Percentiles rank a stretch among this genome's conserved stretches.
Conservation (phyloP, 345 rosid genomes). For the Gossypium turneri region DNA sequence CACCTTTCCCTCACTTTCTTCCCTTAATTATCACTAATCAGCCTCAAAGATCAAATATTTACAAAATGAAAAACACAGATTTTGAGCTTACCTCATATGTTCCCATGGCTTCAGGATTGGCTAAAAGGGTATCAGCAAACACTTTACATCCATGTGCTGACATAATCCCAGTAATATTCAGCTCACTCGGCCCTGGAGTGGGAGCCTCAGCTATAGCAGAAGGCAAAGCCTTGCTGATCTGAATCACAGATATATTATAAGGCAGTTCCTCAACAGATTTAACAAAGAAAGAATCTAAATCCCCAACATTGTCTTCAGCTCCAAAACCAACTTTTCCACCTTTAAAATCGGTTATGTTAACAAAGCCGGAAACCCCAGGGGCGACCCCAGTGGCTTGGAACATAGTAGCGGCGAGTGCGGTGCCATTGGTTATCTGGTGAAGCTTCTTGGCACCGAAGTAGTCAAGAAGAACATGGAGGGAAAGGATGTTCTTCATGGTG, state of each 20-base stretch:
- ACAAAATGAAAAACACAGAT: background rate
- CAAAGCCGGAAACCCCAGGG: slow-evolving; percentile 77
- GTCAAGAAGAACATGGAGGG: slow-evolving; percentile 86
- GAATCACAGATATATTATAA: slow-evolving; percentile 81
- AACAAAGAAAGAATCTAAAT: slow-evolving; percentile 46
- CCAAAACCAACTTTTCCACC: slow-evolving; percentile 90
- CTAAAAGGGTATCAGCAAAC: slow-evolving; percentile 66
- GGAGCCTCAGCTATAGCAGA: slow-evolving; percentile 82
- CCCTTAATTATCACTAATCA: background rate
- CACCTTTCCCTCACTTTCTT: background rate
- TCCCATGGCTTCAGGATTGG: slow-evolving; percentile 52
- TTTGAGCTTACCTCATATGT: slow-evolving; percentile 52
- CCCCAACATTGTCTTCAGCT: slow-evolving; percentile 54
- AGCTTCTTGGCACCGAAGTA: slow-evolving; percentile 90
- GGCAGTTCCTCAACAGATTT: slow-evolving; percentile 74
- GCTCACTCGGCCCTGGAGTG: slow-evolving; percentile 62
- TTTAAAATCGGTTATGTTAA: slow-evolving; percentile 73
- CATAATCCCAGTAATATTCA: slow-evolving; percentile 83
- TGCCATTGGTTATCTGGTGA: slow-evolving; percentile 85
- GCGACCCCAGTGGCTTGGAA: slow-evolving; percentile 91
- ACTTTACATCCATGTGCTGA: slow-evolving; percentile 87
- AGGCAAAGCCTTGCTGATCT: slow-evolving; percentile 69
- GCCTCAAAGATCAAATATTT: background rate
- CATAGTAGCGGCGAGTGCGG: slow-evolving; percentile 86
- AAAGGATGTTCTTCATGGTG: slow-evolving; percentile 81